phyloP scores from a whole-genome alignment of 2,329 filamentous ascomycete species.

The Tolypocladium paradoxum region DNA sequence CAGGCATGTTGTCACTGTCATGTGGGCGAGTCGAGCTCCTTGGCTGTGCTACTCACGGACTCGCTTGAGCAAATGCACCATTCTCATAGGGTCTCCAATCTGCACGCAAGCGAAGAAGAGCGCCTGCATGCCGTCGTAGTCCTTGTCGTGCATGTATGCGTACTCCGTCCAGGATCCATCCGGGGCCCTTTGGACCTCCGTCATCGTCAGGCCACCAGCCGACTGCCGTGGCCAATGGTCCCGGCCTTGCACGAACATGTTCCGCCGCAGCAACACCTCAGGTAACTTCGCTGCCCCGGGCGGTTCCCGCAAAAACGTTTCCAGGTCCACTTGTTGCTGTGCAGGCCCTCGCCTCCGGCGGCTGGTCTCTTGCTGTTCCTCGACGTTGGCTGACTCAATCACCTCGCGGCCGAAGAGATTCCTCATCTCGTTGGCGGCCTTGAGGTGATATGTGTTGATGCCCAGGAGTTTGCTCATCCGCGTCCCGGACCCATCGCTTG shows the following conservation, averaged over 20 bases:
- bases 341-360: slow-evolving; percentile 23
- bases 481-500: slow-evolving; percentile 6
- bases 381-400: slow-evolving; percentile 42
- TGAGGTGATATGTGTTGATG: slow-evolving; percentile 59
- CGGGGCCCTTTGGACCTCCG: slow-evolving; percentile 31
- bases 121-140: slow-evolving; percentile 64
- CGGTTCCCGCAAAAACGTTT: slow-evolving; percentile 42
- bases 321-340: slow-evolving; percentile 43
- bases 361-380: slow-evolving; percentile 34
- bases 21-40: neutral
- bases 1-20: neutral
- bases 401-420: slow-evolving; percentile 45
- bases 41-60: slow-evolving; percentile 24
- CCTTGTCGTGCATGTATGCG: slow-evolving; percentile 61
- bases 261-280: slow-evolving; percentile 62
- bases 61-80: slow-evolving; percentile 58
- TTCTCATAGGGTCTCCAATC: slow-evolving; percentile 69
- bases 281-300: slow-evolving; percentile 51
- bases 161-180: slow-evolving; percentile 57
- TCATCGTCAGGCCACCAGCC: slow-evolving; percentile 77
- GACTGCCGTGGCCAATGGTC: slow-evolving; percentile 77
- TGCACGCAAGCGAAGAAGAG: slow-evolving; percentile 74
- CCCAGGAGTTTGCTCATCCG: slow-evolving; percentile 32
- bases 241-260: slow-evolving; percentile 77
- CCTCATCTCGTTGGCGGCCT: slow-evolving; percentile 85